Evolutionary conservation across 768 basidiomycete species (phyloP).

Genomic region (Agrocybe pediades): DNA sequence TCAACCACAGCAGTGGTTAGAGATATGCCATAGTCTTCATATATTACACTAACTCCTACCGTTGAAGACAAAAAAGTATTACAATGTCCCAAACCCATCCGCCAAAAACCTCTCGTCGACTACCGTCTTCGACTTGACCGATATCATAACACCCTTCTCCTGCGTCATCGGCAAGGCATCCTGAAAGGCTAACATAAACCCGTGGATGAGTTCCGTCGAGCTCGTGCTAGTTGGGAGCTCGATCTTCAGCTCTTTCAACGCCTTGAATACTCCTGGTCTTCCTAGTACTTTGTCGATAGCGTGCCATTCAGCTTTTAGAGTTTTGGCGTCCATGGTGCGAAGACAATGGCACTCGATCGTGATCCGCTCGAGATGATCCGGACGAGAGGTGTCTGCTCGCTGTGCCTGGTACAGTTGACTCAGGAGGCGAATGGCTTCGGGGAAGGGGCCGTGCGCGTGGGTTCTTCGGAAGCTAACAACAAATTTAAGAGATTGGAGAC

Average conservation of each 20-base stretch:
- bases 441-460: slow-evolving; percentile 14
- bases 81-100: slow-evolving; percentile 1
- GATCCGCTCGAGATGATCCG: slow-evolving; percentile 15
- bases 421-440: slow-evolving; percentile 14
- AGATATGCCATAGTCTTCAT: too few species aligned
- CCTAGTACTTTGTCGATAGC: slow-evolving; percentile 18
- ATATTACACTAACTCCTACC: too few species aligned
- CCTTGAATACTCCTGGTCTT: slow-evolving; percentile 1
- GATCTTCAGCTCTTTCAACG: slow-evolving; percentile 13
- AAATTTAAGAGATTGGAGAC: slow-evolving; percentile 16
- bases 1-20: too few species aligned
- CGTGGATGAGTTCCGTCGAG: background rate
- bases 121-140: background rate
- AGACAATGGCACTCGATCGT: slow-evolving; percentile 21
- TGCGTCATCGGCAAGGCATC: slow-evolving; percentile 8
- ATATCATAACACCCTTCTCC: background rate
- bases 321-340: slow-evolving; percentile 4
- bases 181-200: slow-evolving; percentile 10
- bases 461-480: slow-evolving; percentile 20
- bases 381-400: background rate
- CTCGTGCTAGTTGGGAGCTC: slow-evolving; percentile 14
- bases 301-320: slow-evolving; percentile 15
- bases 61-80: too few species aligned
- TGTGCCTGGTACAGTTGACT: slow-evolving; percentile 3
- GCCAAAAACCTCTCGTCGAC: slow-evolving; percentile 6